phyloP scores from a whole-genome alignment of 306 rosid species.

The Mimosa pudica region DNA sequence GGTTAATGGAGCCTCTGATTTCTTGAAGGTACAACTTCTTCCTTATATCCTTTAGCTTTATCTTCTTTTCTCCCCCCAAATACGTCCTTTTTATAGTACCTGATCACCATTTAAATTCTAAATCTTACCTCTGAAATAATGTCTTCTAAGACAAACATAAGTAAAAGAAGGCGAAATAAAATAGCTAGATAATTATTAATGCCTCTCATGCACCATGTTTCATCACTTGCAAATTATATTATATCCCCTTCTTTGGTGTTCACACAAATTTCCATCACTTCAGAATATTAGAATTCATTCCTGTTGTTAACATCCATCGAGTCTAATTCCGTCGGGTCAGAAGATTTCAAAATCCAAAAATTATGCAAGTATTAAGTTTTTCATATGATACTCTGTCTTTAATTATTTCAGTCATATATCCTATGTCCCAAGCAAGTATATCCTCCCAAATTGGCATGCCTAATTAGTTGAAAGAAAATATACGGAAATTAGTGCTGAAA shows the following conservation, averaged over 20 bases:
- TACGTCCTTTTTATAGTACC: background rate
- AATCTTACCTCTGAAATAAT: background rate
- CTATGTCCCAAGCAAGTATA: background rate
- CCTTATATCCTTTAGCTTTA: background rate
- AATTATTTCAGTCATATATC: background rate
- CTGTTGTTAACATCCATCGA: background rate
- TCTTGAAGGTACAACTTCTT: constrained; percentile 49
- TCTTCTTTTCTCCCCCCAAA: background rate
- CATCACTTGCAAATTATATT: background rate
- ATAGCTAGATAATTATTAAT: background rate
- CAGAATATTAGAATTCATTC: background rate
- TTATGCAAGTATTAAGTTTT: background rate
- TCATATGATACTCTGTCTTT: background rate
- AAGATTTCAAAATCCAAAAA: background rate
- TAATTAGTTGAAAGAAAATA: background rate
- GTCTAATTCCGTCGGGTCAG: background rate
- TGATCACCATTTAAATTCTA: too few relatives aligned
- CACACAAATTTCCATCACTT: background rate
- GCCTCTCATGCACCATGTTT: background rate
- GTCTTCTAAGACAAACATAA: background rate
- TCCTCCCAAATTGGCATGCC: background rate
- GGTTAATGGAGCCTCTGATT: constrained; percentile 46
- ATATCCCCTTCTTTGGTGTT: background rate
- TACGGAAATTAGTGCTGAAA: too few relatives aligned
- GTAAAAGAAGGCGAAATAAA: background rate